phyloP scores from a whole-genome alignment of 495 filamentous ascomycete species.

The Talaromyces stipitatus region DNA sequence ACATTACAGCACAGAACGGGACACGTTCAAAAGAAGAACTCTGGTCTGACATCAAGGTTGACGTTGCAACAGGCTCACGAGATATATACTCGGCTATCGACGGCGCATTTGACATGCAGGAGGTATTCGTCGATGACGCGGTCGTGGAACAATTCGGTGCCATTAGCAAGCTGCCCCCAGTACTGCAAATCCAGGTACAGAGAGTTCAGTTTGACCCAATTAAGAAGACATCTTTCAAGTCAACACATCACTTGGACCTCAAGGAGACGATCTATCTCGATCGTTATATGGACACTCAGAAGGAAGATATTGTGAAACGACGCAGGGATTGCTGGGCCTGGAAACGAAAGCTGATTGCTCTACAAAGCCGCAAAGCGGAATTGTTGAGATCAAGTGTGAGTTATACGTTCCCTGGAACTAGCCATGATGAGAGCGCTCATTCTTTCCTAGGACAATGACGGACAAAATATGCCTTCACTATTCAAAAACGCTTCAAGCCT shows the following conservation, averaged over 20 bases:
- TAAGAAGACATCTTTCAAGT: constrained; percentile 60
- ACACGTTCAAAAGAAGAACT: constrained; percentile 46
- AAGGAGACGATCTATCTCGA: constrained; percentile 78
- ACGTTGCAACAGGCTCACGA: constrained; percentile 51
- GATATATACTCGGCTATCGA: constrained; percentile 81
- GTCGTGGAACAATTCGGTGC: constrained; percentile 63
- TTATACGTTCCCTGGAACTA: neutral
- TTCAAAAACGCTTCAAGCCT: constrained; percentile 21
- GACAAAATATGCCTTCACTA: constrained; percentile 23
- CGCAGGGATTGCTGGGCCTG: constrained; percentile 67
- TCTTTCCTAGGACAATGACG: constrained; percentile 24
- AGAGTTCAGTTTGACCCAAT: constrained; percentile 61
- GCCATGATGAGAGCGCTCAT: constrained; percentile 12
- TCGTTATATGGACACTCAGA: constrained; percentile 70
- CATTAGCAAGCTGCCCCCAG: constrained; percentile 69
- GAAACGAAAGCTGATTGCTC: constrained; percentile 52
- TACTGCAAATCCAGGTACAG: constrained; percentile 84
- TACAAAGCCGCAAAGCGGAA: constrained; percentile 42
- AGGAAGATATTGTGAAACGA: constrained; percentile 48
- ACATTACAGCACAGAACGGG: constrained; percentile 38
- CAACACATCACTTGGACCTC: constrained; percentile 67
- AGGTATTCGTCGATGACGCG: constrained; percentile 55
- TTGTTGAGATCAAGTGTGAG: constrained; percentile 41
- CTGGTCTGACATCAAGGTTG: constrained; percentile 56
- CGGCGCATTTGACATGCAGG: constrained; percentile 71